Evolutionary conservation across 805 yeast genomes (phyloP).

Genomic region (Saccharomycopsis amapae): DNA sequence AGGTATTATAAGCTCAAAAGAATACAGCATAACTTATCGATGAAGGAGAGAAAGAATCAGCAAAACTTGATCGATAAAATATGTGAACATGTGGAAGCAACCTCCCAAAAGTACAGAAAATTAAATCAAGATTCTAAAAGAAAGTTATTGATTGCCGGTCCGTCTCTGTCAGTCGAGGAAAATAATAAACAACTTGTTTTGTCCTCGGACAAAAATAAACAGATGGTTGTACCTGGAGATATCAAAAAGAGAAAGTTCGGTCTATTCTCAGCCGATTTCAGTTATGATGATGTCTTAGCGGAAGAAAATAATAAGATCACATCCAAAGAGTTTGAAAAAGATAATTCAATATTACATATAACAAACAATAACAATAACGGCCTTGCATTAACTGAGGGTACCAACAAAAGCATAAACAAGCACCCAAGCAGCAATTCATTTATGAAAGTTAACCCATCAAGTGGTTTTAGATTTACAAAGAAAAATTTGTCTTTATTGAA

Average conservation of each 20-base stretch:
- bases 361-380: no score
- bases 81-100: conserved; percentile 5
- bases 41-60: not conserved
- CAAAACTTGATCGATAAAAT: conserved; percentile 11
- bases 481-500: not conserved
- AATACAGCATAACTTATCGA: not conserved
- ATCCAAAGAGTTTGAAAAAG: conserved; percentile 1
- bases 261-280: conserved; percentile 6
- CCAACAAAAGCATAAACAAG: not conserved
- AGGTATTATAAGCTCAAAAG: conserved; percentile 7
- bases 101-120: not conserved
- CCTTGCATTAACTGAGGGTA: no score
- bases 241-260: conserved; percentile 1
- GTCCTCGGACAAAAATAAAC: not conserved
- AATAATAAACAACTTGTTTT: not conserved
- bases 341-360: no score
- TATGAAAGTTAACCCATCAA: conserved; percentile 8
- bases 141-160: not conserved
- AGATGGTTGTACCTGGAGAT: no score
- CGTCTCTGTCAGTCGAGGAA: not conserved
- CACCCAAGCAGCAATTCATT: not conserved
- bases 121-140: not conserved
- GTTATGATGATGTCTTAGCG: conserved; percentile 14
- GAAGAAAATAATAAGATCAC: conserved; percentile 12
- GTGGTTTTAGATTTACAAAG: conserved; percentile 10